Base-by-base conservation (phyloP, 2,329 filamentous ascomycete genomes). In the Sporothrix brunneoviolacea region DNA sequence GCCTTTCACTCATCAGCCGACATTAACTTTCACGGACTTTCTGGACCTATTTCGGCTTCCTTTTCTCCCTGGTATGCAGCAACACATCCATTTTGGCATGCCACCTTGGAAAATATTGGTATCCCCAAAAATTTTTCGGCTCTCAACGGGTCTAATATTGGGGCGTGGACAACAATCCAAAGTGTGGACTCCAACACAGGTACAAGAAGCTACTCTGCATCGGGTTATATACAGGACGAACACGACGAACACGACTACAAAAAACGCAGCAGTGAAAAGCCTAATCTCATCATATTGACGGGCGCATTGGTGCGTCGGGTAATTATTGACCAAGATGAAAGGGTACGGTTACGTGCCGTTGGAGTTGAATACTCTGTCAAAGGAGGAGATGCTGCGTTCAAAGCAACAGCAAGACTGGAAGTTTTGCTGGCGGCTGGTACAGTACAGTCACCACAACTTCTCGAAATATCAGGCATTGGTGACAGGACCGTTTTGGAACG, bases 381-480 rank as follows among this genome's bases (percentile, higher is more conserved):
- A 15, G 15, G n/a, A 13, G 33, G 7, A 4, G 33, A 36, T 16
- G 16, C 9, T 8, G 33, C 18, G 7, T 12, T 15, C 16, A 28
- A 9, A 10, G 39, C 24, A 24, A 8, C 19, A n/a, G 39, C 39
- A n/a, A n/a, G 9, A 16, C 43, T 12, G 19, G 72, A 74, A 50
- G 64, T 74, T 2, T 66, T 74, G 36, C 57, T 76, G 2, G 64
- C 69, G 0, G 68, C 69, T 0, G 70, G 70, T 2, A 62, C 64
- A 0, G 61, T 71, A 15, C 50, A 68, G 42, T 70, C 63, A 2
- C 64, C 65, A 3, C 62, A 64, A 37, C 51, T 68, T 5, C 57
- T 68, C 12, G 63, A 66, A 50, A 50, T 65, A 8, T 68, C 65
- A 1, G 67, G 67, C 4, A 63, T 69, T 19, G 68, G 68, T 36